A percentile compares a stretch with the other conserved stretches of the same genome.
Evolutionary conservation across 352 stramenopile genomes (phyloP).

Genomic region (Phytophthora syringae): DNA sequence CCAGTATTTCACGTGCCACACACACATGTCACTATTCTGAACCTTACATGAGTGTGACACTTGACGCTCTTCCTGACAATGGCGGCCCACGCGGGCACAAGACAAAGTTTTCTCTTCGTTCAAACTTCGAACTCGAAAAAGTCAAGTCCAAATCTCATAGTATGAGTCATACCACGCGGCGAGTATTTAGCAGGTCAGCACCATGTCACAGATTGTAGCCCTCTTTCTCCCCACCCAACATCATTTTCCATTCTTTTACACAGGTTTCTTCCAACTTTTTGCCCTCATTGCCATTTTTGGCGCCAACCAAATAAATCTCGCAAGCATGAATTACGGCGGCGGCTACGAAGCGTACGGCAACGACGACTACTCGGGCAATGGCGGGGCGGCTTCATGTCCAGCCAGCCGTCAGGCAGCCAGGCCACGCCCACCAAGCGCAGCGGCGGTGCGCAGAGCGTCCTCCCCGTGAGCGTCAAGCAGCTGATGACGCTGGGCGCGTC

Average conservation of each 20-base stretch:
- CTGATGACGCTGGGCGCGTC: conserved; percentile 48
- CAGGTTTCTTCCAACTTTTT: background rate
- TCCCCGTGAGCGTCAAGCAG: conserved; percentile 93
- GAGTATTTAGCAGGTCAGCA: no score
- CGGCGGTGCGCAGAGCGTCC: conserved; percentile 81
- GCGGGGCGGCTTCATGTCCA: conserved; percentile 80
- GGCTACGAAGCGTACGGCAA: conserved; percentile 81
- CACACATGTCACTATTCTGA: no score
- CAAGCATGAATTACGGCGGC: conserved; percentile 64
- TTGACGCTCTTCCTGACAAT: no score
- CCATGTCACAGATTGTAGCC: background rate
- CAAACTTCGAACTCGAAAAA: no score
- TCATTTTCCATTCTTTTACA: background rate
- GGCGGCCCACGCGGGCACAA: no score
- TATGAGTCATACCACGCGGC: no score
- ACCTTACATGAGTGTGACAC: no score
- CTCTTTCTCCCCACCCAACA: background rate
- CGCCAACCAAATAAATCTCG: conserved; percentile 7
- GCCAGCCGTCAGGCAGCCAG: conserved; percentile 56
- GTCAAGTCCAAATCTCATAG: no score
- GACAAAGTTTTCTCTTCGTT: no score
- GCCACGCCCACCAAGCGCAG: conserved; percentile 60
- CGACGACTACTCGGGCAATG: conserved; percentile 55
- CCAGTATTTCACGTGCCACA: no score
- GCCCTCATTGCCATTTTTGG: conserved; percentile 20